Percentiles rank a stretch among this genome's conserved stretches.
Conservation (phyloP, 2,329 filamentous ascomycete genomes). For the Rhinocladiella similis region DNA sequence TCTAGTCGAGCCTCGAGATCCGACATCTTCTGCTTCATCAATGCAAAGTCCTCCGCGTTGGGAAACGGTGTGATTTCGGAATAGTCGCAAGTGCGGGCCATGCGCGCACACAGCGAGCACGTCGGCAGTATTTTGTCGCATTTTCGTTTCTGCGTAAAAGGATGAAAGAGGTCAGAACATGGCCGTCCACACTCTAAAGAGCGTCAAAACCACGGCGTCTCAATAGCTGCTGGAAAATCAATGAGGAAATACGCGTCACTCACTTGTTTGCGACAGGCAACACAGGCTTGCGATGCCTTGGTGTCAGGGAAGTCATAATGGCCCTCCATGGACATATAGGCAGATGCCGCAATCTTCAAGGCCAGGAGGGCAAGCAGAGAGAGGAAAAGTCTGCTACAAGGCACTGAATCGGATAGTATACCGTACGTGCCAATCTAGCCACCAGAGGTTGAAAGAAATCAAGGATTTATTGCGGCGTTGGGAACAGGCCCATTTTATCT, state of each 20-base stretch:
- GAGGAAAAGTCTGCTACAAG: too few species aligned
- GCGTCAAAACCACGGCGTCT: too few species aligned
- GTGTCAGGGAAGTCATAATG: conserved; percentile 2
- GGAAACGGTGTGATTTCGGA: conserved; percentile 20
- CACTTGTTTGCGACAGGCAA: conserved; percentile 40
- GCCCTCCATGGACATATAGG: conserved; percentile 11
- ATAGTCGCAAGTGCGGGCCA: conserved; percentile 29
- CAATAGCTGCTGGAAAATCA: too few species aligned
- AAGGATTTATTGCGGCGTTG: too few species aligned
- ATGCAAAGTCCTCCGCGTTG: conserved; percentile 23
- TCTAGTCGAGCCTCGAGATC: conserved; percentile 26
- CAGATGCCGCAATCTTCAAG: not conserved
- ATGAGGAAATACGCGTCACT: not conserved
- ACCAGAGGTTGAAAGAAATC: too few species aligned
- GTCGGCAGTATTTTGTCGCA: conserved; percentile 53
- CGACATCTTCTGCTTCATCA: conserved; percentile 24
- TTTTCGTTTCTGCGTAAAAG: conserved; percentile 48
- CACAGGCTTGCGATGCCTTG: conserved; percentile 44
- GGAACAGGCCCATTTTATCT: too few species aligned
- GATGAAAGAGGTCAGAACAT: not conserved
- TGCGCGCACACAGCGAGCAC: conserved; percentile 49
- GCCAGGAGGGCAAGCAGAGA: too few species aligned
- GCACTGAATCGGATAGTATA: too few species aligned
- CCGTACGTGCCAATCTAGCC: too few species aligned
- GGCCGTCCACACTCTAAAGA: not conserved